Conservation (phyloP, 805 yeast species). For the Kazachstania africana region DNA sequence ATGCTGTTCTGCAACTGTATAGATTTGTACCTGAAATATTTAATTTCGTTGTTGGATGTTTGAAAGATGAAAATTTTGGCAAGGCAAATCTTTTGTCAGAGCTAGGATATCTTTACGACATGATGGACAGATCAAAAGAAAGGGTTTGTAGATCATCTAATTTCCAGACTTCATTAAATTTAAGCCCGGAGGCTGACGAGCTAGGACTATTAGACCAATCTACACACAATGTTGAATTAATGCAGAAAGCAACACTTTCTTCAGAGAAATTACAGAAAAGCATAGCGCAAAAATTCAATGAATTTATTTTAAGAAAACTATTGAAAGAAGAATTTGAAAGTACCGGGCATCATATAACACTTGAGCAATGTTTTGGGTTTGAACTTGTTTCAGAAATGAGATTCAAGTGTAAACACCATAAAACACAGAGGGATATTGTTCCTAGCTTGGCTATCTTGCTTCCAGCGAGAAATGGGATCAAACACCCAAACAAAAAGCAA, state of each 20-base stretch:
- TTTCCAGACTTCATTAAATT: conserved; percentile 45
- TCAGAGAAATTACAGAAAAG: conserved; percentile 17
- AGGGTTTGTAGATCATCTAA: conserved; percentile 73
- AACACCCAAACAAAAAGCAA: conserved; percentile 24
- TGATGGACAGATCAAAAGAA: conserved; percentile 75
- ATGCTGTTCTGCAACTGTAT: conserved; percentile 69
- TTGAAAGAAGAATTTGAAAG: conserved; percentile 20
- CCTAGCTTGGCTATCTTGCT: conserved; percentile 20
- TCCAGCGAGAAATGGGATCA: conserved; percentile 19
- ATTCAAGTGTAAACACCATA: conserved; percentile 17
- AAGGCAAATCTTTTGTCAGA: conserved; percentile 54
- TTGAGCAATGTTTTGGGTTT: conserved; percentile 25
- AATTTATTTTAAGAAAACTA: conserved; percentile 14
- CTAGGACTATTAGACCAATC: conserved; percentile 44
- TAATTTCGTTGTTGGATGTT: conserved; percentile 45
- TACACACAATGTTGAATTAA: conserved; percentile 2
- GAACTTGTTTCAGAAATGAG: conserved; percentile 14
- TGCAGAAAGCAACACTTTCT: conserved; percentile 2
- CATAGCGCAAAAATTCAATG: conserved; percentile 19
- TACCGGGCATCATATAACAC: conserved; percentile 11
- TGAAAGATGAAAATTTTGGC: conserved; percentile 42
- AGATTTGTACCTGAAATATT: conserved; percentile 66
- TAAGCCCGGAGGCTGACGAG: conserved; percentile 35
- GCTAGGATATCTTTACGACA: conserved; percentile 80
- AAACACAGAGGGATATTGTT: conserved; percentile 9